These are phyloP conservation scores for Russula compacta DNA, from an alignment of 768 basidiomycete genomes.

Conservation along the genomic window DNA sequence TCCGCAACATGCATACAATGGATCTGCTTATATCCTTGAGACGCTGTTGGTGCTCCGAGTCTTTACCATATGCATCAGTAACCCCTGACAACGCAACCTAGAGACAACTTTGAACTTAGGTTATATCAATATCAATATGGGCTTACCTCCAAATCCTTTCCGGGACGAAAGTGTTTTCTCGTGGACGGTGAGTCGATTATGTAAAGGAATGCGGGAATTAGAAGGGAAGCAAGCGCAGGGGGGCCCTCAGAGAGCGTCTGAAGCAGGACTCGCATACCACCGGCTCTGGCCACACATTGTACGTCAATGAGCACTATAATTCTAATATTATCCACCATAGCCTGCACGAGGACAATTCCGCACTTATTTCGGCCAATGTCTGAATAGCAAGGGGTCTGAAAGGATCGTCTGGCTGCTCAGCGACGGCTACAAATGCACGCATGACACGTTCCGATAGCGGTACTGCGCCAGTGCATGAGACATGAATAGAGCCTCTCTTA, in stretches of 20 bases:
- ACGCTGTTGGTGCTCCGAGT: conserved; percentile 64
- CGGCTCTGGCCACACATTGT: conserved; percentile 68
- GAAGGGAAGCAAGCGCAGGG: conserved; percentile 63
- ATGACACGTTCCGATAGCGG: conserved; percentile 70
- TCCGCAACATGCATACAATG: conserved; percentile 74
- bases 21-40: conserved; percentile 72
- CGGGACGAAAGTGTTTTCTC: conserved; percentile 65
- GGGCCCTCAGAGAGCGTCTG: conserved; percentile 89
- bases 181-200: conserved; percentile 82
- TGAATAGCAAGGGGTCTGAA: conserved; percentile 76
- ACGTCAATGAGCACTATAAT: conserved; percentile 77
- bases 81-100: conserved; percentile 83
- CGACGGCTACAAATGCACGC: conserved; percentile 85
- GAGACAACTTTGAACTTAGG: not conserved
- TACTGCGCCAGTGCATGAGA: conserved; percentile 36
- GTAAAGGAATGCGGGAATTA: conserved; percentile 73
- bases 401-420: conserved; percentile 87
- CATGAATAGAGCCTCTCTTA: conserved; percentile 37
- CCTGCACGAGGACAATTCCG: not conserved
- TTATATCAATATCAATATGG: not conserved
- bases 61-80: conserved; percentile 88
- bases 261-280: conserved; percentile 78
- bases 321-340: conserved; percentile 6
- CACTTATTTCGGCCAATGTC: conserved; percentile 85
- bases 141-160: conserved; percentile 81